Evolutionary conservation across 495 filamentous ascomycete species (phyloP), one percentile per base, ranked within the genome.

Genomic region (Hypoxylon lienhwacheense): DNA sequence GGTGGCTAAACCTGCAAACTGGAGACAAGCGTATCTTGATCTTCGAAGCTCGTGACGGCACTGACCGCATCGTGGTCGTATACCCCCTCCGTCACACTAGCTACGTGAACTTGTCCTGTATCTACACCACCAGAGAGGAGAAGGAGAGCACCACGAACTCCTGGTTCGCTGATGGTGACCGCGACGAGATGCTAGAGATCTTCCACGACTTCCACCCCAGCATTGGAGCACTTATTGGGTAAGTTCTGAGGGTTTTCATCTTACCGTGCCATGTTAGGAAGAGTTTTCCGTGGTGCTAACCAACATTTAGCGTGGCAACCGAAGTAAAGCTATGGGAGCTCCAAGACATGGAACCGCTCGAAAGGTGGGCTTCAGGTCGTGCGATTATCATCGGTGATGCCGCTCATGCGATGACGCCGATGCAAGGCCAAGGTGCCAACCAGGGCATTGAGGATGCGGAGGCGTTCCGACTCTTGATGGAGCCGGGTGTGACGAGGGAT

Each of bases 331-430:
- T 74, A 0, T 78, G 71, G 72, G 70, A 76, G 43, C 59, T 76
- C 4, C 73, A 69, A n/a, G 75, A 78, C 54, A 29, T 74, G 40
- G 66, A 74, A 25, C 70, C 73, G 0, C 58, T 78, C 2, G 49
- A 52, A 7, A 67, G 42, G 1, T 78, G 73, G 73, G 54, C 53
- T 26, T 47, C 53, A 5, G 72, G 68, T 17, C 61, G 69, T 1
- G 59, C 62, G 5, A 66, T 72, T 10, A 57, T 78, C 24, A 68
- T 75, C 32, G 74, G 72, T 16, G 74, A 77, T 34, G 73, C 74
- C 0, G 73, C 74, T 0, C 74, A 77, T 48, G 71, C 72, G n/a
- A 70, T 73, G 66, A 59, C 64, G 1, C 71, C 68, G 1, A 42
- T 62, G 17, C 70, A 74, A 26, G 74, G 68, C 1, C 64, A 72